Evolutionary conservation across 2,329 filamentous ascomycete genomes (phyloP), one percentile per base, ranked within the genome.

Genomic region (Colletotrichum trifolii): DNA sequence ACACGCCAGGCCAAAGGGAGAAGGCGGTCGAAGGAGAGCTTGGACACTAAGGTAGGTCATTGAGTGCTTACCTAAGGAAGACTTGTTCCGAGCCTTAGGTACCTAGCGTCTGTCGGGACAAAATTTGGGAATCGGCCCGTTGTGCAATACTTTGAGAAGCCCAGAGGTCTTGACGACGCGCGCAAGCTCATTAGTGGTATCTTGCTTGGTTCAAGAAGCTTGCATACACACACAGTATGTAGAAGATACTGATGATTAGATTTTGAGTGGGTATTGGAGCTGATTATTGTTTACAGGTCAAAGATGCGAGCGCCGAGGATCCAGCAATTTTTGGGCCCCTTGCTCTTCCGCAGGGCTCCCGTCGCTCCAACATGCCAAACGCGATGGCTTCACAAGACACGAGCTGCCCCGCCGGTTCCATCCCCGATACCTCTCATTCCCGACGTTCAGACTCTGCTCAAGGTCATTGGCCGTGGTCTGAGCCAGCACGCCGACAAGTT

Each of bases 401-500:
- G 76, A 63, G 76, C 69, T 72, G 75, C 68, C 48, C 80, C 73
- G 47, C 71, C 75, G 7, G 79, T 87, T 38, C 94, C 94, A 3
- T 74, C 83, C 33, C 91, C 94, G 1, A 97, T 91, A 42, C 92
- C 93, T 2, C 94, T 97, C 72, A 89, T 97, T 43, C 95, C 94
- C 38, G 90, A 97, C 76, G 88, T 93, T 45, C 76, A 85, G 71
- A 96, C 94, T 13, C 97, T 99, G 79, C 89, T 98, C 68, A 93
- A 87, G 40, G 84, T 97, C 65, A 97, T 98, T 78, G 96, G 96
- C 71, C 94, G 96, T 68, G 90, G 90, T 71, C 88, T 97, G 72
- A 89, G 86, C 73, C 88, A 91, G 74, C 93, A 97, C 81, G 87
- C 91, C 53, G 84, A 87, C 78, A 98, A 98, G 78, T 93, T 99